Conservation (phyloP, 1,284 basidiomycete species). For the Ganoderma boninense region DNA sequence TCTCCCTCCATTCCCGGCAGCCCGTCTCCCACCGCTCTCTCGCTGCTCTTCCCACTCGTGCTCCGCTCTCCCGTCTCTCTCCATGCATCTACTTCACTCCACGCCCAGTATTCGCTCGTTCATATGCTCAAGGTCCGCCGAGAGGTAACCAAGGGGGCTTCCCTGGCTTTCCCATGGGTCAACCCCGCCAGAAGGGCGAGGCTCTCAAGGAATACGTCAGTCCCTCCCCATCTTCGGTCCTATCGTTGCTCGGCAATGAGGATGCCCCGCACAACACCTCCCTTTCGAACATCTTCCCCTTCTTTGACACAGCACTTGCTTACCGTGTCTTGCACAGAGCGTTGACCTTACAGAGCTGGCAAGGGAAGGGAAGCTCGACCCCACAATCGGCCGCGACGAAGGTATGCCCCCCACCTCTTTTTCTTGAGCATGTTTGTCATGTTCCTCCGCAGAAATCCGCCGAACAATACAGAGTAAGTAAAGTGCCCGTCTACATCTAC, state of each 20-base stretch:
- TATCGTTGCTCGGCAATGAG: too few relatives aligned
- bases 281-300: too few relatives aligned
- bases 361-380: conserved; percentile 86
- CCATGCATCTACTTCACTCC: conserved; percentile 17
- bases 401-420: conserved; percentile 48
- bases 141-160: conserved; percentile 55
- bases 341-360: conserved; percentile 89
- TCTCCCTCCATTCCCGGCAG: conserved; percentile 13
- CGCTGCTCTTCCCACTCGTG: conserved; percentile 26
- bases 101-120: conserved; percentile 12
- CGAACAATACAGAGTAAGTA: conserved; percentile 86
- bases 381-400: conserved; percentile 90
- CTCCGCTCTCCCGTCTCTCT: conserved; percentile 30
- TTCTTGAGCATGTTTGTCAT: too few relatives aligned
- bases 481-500: background rate
- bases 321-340: conserved; percentile 54
- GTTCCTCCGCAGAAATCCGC: too few relatives aligned
- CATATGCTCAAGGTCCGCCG: conserved; percentile 45
- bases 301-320: too few relatives aligned
- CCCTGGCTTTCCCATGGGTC: conserved; percentile 59
- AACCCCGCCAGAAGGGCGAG: conserved; percentile 77
- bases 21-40: conserved; percentile 12
- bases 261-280: too few relatives aligned
- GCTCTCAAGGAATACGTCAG: conserved; percentile 85
- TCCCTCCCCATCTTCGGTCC: too few relatives aligned